phyloP scores from a whole-genome alignment of 495 filamentous ascomycete genomes.

The Podospora pseudopauciseta region DNA sequence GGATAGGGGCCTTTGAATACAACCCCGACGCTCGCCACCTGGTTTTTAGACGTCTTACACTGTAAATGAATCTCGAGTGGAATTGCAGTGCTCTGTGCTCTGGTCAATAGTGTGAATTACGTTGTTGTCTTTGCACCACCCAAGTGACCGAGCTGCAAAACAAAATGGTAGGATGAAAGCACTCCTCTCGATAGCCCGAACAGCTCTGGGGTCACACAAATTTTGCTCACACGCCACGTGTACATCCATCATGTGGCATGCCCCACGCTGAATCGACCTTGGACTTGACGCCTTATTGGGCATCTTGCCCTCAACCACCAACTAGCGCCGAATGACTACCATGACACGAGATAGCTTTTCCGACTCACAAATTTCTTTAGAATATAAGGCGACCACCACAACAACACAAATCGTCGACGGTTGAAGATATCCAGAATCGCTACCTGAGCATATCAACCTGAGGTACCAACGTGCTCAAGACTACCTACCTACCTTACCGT shows the following conservation, averaged over 20 bases:
- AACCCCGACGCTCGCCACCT: too few species aligned
- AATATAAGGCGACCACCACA: background rate
- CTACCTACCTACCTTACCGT: too few species aligned
- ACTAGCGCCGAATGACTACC: background rate
- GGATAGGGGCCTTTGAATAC: too few species aligned
- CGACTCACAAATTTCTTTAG: background rate
- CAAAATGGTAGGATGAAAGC: background rate
- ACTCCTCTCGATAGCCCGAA: background rate
- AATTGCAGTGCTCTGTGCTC: too few species aligned
- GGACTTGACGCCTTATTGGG: background rate
- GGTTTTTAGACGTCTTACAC: too few species aligned
- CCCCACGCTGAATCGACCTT: background rate
- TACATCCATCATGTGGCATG: background rate
- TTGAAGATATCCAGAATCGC: too few species aligned
- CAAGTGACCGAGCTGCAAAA: background rate
- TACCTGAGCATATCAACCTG: too few species aligned
- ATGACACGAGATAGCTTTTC: background rate
- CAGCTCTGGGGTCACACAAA: background rate
- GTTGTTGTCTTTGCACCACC: too few species aligned
- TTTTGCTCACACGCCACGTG: background rate
- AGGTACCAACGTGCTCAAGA: too few species aligned
- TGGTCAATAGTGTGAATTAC: too few species aligned
- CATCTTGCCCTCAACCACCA: background rate
- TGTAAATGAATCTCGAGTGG: too few species aligned
- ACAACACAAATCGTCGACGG: background rate